Percentiles rank a stretch among this genome's conserved stretches.
Conservation (phyloP, 164 flowering plant genomes). For the Vitis riparia region DNA sequence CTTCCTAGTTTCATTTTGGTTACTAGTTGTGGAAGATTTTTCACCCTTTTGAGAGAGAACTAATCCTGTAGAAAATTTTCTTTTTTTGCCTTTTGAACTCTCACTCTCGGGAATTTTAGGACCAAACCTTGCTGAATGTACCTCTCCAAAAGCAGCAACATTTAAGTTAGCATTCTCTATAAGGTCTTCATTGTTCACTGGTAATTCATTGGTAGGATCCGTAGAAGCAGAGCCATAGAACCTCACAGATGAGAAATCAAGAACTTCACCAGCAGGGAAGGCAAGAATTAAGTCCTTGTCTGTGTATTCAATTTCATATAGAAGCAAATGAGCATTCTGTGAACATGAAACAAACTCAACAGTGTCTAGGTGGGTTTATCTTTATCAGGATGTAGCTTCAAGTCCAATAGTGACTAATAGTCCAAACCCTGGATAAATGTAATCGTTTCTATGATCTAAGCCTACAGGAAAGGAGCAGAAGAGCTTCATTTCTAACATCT, state of each 20-base stretch:
- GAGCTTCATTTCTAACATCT: too few relatives aligned
- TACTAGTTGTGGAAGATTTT: constrained; percentile 15
- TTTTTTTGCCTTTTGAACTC: constrained; percentile 15
- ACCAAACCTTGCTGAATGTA: constrained; percentile 16
- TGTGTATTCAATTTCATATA: neutral
- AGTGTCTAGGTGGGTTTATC: neutral
- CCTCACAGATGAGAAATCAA: constrained; percentile 28
- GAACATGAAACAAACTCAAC: constrained; percentile 16
- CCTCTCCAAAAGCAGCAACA: constrained; percentile 17
- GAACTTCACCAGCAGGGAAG: constrained; percentile 20
- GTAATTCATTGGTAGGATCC: constrained; percentile 13
- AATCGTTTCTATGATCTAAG: too few relatives aligned
- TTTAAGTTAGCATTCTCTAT: constrained; percentile 11
- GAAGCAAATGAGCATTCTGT: constrained; percentile 18
- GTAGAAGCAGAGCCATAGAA: constrained; percentile 8
- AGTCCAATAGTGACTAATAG: too few relatives aligned
- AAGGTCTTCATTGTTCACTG: constrained; percentile 20
- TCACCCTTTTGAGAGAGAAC: constrained; percentile 17
- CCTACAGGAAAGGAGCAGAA: too few relatives aligned
- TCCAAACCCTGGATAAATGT: too few relatives aligned
- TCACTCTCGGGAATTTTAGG: constrained; percentile 3
- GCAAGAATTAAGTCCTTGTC: constrained; percentile 30
- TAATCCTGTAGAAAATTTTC: constrained; percentile 11
- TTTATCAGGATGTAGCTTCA: too few relatives aligned
- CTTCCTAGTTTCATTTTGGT: constrained; percentile 49